Conservation (phyloP, 768 basidiomycete species). For the Auriculariales sp. region DNA sequence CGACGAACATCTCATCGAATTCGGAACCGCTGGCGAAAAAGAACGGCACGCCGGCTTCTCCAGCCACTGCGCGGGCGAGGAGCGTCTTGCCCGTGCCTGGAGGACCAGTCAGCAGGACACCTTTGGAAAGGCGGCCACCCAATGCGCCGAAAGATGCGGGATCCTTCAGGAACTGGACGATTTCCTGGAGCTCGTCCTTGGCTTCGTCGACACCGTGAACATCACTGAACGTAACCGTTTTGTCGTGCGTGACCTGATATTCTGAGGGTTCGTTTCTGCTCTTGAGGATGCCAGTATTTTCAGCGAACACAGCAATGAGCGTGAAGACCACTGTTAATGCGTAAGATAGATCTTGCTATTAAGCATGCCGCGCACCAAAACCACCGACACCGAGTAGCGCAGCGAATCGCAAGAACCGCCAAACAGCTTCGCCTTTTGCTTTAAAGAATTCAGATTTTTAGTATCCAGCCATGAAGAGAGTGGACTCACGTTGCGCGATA, state of each 20-base stretch:
- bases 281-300: constrained; percentile 88
- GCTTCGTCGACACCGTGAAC: constrained; percentile 97
- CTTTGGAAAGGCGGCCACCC: constrained; percentile 90
- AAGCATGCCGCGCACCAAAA: not conserved
- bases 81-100: constrained; percentile 97
- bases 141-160: constrained; percentile 80
- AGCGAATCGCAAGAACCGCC: not conserved
- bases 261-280: constrained; percentile 67
- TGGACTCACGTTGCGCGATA: not conserved
- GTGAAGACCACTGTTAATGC: constrained; percentile 54
- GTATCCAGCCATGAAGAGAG: not conserved
- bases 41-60: constrained; percentile 96
- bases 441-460: not conserved
- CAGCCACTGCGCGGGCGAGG: constrained; percentile 92
- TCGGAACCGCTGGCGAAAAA: constrained; percentile 94
- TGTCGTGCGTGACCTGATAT: constrained; percentile 71
- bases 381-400: not conserved
- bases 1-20: constrained; percentile 97
- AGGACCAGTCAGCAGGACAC: constrained; percentile 78
- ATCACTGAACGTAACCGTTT: constrained; percentile 80
- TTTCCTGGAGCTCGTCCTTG: constrained; percentile 89
- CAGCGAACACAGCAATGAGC: constrained; percentile 75
- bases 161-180: constrained; percentile 91
- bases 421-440: not conserved
- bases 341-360: not conserved